These are phyloP conservation scores for Diaporthe caulivora DNA, from an alignment of 2,329 filamentous ascomycete genomes.

Conservation along the genomic window DNA sequence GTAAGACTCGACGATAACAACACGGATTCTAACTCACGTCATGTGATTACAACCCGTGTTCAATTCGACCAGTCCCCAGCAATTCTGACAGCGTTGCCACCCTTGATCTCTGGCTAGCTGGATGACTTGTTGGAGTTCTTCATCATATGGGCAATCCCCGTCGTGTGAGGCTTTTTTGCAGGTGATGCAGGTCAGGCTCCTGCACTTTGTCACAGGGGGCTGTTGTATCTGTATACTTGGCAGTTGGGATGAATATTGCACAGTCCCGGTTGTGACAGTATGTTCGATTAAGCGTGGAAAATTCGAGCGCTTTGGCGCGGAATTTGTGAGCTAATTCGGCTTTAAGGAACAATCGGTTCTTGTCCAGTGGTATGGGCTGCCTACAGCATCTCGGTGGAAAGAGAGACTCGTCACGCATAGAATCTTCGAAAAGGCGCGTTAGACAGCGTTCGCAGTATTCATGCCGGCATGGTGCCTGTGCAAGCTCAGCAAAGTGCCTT, in stretches of 20 bases:
- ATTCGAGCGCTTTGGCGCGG: neutral
- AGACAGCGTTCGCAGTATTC: neutral
- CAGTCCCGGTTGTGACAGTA: neutral
- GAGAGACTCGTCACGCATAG: neutral
- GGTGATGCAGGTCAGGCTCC: neutral
- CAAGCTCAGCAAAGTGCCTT: neutral
- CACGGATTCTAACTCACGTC: neutral
- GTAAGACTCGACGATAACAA: neutral
- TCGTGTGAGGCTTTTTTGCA: neutral
- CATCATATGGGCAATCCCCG: neutral
- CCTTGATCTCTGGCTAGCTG: neutral
- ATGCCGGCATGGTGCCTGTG: neutral
- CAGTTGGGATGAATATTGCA: neutral
- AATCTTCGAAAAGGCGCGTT: neutral
- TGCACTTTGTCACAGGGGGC: neutral
- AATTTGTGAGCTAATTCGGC: neutral
- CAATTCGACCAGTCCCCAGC: neutral
- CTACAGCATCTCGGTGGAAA: neutral
- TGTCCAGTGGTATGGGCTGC: neutral
- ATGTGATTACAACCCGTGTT: neutral
- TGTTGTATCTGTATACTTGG: neutral
- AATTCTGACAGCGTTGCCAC: neutral
- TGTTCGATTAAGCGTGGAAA: neutral
- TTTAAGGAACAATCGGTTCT: neutral
- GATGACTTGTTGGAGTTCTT: neutral